phyloP scores from a whole-genome alignment of 768 basidiomycete species.

The Hortiboletus flavorubellus region DNA sequence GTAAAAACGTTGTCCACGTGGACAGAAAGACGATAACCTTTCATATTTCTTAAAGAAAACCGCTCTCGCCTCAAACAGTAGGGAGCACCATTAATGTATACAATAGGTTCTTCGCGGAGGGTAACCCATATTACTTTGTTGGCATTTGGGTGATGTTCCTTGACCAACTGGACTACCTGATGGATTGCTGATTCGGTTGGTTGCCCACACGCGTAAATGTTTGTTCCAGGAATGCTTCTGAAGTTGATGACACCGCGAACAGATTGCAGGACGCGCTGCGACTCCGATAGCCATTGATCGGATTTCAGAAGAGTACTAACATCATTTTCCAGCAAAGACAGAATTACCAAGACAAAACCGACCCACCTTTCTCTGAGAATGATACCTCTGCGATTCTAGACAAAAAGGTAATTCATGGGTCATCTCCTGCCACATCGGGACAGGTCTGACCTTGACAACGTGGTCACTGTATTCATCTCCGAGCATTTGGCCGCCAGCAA shows the following conservation, averaged over 20 bases:
- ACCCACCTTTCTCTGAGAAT: constrained; percentile 84
- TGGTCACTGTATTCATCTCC: constrained; percentile 97
- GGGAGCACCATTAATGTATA: constrained; percentile 89
- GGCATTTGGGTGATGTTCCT: constrained; percentile 54
- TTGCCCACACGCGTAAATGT: constrained; percentile 91
- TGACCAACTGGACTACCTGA: constrained; percentile 67
- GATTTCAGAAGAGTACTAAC: constrained; percentile 83
- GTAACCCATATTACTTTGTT: constrained; percentile 84
- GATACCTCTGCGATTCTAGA: constrained; percentile 86
- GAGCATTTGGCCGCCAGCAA: constrained; percentile 77
- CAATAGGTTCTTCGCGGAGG: constrained; percentile 87
- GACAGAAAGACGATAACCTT: constrained; percentile 45
- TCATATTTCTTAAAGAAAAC: constrained; percentile 91
- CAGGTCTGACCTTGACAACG: constrained; percentile 69
- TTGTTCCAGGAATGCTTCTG: constrained; percentile 73
- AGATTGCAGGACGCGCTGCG: constrained; percentile 57
- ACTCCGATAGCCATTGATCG: constrained; percentile 84
- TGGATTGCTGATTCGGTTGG: constrained; percentile 85
- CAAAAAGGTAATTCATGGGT: not conserved
- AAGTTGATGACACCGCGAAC: constrained; percentile 96
- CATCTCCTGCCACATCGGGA: not conserved
- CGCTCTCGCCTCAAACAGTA: constrained; percentile 86
- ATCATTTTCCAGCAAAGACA: not conserved
- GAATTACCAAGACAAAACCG: constrained; percentile 2
- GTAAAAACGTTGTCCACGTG: not conserved